A percentile compares a stretch with the other conserved stretches of the same genome.
Evolutionary conservation across 352 stramenopile species (phyloP).

Genomic region (Phytophthora agathidicida): DNA sequence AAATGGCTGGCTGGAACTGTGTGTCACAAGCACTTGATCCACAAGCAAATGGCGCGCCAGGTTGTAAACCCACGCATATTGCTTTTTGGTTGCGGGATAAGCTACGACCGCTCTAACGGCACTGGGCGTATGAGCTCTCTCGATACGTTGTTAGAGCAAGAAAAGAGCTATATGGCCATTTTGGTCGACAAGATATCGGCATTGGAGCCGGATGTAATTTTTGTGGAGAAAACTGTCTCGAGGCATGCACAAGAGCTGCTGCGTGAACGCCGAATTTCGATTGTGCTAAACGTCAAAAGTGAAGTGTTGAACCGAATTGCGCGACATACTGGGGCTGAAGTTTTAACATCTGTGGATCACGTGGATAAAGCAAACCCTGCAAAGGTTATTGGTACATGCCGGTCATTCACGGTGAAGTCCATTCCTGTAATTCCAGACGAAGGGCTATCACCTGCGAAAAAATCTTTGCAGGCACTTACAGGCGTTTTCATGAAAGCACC

Average conservation of each 20-base stretch:
- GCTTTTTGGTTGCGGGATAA: slow-evolving; percentile 95
- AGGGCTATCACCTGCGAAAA: slow-evolving; percentile 30
- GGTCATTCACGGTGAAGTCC: slow-evolving; percentile 73
- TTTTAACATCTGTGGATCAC: slow-evolving; percentile 94
- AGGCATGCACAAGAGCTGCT: slow-evolving; percentile 94
- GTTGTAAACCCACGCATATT: slow-evolving; percentile 97
- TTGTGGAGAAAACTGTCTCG: slow-evolving; percentile 92
- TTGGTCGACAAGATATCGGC: slow-evolving; percentile 96
- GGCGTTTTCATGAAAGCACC: slow-evolving; percentile 35
- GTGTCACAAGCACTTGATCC: slow-evolving; percentile 96
- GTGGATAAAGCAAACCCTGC: slow-evolving; percentile 68
- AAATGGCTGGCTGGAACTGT: slow-evolving; percentile 95
- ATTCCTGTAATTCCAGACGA: slow-evolving; percentile 53
- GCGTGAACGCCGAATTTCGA: slow-evolving; percentile 87
- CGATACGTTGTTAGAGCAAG: slow-evolving; percentile 96
- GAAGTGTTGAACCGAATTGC: slow-evolving; percentile 93
- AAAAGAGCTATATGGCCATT: slow-evolving; percentile 97
- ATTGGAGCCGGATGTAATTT: slow-evolving; percentile 95
- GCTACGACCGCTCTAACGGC: slow-evolving; percentile 92
- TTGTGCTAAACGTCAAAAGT: slow-evolving; percentile 95
- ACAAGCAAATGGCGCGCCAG: slow-evolving; percentile 96
- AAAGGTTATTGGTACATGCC: slow-evolving; percentile 68
- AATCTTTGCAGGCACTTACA: slow-evolving; percentile 34
- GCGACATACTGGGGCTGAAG: slow-evolving; percentile 91
- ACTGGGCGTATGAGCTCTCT: slow-evolving; percentile 92